Evolutionary conservation across 2,329 filamentous ascomycete species (phyloP), one percentile per base, ranked within the genome.

Genomic region (Apiospora pterosperma): DNA sequence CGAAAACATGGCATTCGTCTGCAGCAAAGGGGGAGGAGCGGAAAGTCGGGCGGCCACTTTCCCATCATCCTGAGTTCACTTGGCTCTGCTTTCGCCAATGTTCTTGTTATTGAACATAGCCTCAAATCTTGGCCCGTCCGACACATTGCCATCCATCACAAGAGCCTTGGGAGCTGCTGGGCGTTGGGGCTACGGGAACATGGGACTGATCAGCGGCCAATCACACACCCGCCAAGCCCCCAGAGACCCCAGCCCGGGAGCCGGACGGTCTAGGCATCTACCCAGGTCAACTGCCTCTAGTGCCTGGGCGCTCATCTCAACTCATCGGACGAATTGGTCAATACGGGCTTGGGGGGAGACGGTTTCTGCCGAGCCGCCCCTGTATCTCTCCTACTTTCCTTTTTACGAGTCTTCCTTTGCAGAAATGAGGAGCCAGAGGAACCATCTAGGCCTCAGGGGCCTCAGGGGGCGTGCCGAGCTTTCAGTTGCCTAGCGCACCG

Each of bases 381-480:
- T n/a, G n/a, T n/a, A n/a, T n/a, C n/a, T n/a, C n/a, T n/a, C n/a
- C n/a, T n/a, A n/a, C n/a, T n/a, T n/a, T n/a, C n/a, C n/a, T n/a
- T 21, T 42, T n/a, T 42, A 42, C 41, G n/a, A 21, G 23, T 12
- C 39, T n/a, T 23, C n/a, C n/a, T 42, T 23, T 21, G 1, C 44
- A 55, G 48, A 55, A 10, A 55, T 34, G 19, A 34, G 28, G 8
- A n/a, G 19, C 14, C 28, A 34, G 31, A 55, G 21, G 42, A 25
- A 14, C 2, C 38, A 6, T 23, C 21, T 12, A 11, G 16, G 10
- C 1, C 11, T 52, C 25, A 25, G 42, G 42, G n/a, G n/a, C n/a
- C 34, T 55, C 48, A 55, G 48, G 48, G 48, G 48, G 48, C 48
- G n/a, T n/a, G 48, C 48, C 48, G 48, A 55, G 48, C n/a, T n/a